Conservation (phyloP, 2,329 filamentous ascomycete species). For the Tolypocladium amazonense region DNA sequence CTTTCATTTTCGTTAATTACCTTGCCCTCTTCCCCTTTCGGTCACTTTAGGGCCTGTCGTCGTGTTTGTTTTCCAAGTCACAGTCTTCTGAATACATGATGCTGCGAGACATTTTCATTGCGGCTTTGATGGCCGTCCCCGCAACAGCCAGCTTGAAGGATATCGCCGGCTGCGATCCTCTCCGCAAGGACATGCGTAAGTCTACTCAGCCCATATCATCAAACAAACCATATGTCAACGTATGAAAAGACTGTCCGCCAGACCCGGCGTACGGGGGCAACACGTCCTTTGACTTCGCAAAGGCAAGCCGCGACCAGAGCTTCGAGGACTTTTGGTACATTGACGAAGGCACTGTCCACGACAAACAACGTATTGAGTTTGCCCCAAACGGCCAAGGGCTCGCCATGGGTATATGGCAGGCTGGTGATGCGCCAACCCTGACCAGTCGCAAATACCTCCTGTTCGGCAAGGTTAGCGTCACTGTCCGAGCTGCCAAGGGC, state of each 20-base stretch:
- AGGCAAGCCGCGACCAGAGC: conserved; percentile 35
- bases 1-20: not conserved
- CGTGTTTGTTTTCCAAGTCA: not conserved
- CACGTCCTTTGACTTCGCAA: conserved; percentile 48
- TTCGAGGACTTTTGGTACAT: conserved; percentile 17
- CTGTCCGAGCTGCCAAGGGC: conserved; percentile 60
- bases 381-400: conserved; percentile 17
- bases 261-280: conserved; percentile 55
- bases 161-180: conserved; percentile 13
- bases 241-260: conserved; percentile 40
- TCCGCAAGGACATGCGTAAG: conserved; percentile 14
- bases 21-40: not conserved
- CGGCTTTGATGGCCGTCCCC: conserved; percentile 1
- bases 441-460: conserved; percentile 69
- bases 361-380: conserved; percentile 15
- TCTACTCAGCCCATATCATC: not conserved
- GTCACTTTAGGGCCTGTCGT: not conserved
- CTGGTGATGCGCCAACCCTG: conserved; percentile 50
- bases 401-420: conserved; percentile 43
- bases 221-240: not conserved
- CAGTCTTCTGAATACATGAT: not conserved
- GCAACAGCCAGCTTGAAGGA: conserved; percentile 9
- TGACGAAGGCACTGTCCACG: conserved; percentile 20
- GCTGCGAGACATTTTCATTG: not conserved
- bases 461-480: conserved; percentile 65